These are phyloP conservation scores for Epichloe hybrida DNA, from an alignment of 2,329 filamentous ascomycete genomes.

Conservation along the genomic window DNA sequence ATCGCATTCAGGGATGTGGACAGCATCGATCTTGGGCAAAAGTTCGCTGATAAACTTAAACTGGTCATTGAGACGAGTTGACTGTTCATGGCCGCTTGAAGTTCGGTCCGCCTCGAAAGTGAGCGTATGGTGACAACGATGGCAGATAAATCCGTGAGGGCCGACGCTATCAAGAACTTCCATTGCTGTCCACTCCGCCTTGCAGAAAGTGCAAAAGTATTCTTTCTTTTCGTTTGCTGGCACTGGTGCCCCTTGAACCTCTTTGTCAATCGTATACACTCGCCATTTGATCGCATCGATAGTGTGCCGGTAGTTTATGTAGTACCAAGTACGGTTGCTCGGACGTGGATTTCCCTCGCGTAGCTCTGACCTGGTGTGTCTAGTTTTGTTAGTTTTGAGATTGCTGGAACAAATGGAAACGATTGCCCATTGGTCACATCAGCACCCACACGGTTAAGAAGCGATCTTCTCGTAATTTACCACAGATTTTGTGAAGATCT, in stretches of 20 bases:
- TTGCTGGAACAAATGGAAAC: not conserved
- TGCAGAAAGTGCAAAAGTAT: constrained; percentile 71
- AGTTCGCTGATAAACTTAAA: constrained; percentile 67
- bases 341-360: constrained; percentile 71
- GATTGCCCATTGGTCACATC: not conserved
- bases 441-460: constrained; percentile 61
- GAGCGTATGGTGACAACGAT: constrained; percentile 56
- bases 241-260: constrained; percentile 71
- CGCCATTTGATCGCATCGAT: constrained; percentile 96
- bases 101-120: constrained; percentile 53
- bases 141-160: constrained; percentile 64
- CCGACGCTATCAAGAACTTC: constrained; percentile 73
- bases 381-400: constrained; percentile 32
- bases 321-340: constrained; percentile 86
- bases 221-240: constrained; percentile 82
- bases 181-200: constrained; percentile 75
- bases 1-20: constrained; percentile 58
- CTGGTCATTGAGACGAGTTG: constrained; percentile 62
- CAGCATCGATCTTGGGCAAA: constrained; percentile 62
- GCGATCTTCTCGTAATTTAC: constrained; percentile 71
- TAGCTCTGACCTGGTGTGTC: constrained; percentile 53
- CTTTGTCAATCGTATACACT: constrained; percentile 75
- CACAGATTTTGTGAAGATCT: constrained; percentile 80
- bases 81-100: constrained; percentile 58
- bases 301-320: constrained; percentile 85